Percentiles rank a stretch among this genome's conserved stretches.
These are phyloP conservation scores for Kluyveromyces marxianus DNA, from an alignment of 1,139 yeast genomes.

Conservation along the genomic window DNA sequence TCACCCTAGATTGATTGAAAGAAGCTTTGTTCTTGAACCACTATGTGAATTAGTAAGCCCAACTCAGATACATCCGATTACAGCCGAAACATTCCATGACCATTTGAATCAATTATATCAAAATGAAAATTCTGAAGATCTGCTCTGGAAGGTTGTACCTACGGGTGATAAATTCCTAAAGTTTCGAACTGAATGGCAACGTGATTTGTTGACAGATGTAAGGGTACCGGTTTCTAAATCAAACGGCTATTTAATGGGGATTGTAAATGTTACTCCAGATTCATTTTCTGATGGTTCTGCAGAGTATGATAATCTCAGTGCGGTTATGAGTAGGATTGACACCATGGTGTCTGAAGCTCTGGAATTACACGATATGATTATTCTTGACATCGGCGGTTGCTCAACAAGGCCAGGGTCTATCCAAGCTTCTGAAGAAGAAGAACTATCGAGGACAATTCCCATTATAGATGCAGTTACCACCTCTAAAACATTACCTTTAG, in stretches of 20 bases:
- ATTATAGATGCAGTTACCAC: conserved; percentile 55
- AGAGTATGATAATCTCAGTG: conserved; percentile 31
- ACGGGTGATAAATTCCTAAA: conserved; percentile 15
- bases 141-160: conserved; percentile 24
- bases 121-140: conserved; percentile 24
- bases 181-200: conserved; percentile 14
- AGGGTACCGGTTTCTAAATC: conserved; percentile 21
- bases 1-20: conserved; percentile 78
- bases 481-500: conserved; percentile 32
- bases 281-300: conserved; percentile 89
- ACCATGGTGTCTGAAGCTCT: conserved; percentile 50
- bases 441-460: conserved; percentile 60
- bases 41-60: conserved; percentile 71
- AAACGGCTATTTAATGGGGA: conserved; percentile 61
- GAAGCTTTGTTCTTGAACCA: conserved; percentile 87
- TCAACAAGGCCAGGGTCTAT: conserved; percentile 80
- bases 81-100: conserved; percentile 69
- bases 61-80: conserved; percentile 63
- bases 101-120: conserved; percentile 55
- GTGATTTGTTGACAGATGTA: conserved; percentile 9
- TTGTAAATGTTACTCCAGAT: conserved; percentile 86
- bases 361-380: conserved; percentile 54
- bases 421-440: conserved; percentile 53
- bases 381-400: conserved; percentile 88
- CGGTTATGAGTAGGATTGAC: conserved; percentile 36